phyloP scores from a whole-genome alignment of 768 basidiomycete species.

The Trametes sanguinea region DNA sequence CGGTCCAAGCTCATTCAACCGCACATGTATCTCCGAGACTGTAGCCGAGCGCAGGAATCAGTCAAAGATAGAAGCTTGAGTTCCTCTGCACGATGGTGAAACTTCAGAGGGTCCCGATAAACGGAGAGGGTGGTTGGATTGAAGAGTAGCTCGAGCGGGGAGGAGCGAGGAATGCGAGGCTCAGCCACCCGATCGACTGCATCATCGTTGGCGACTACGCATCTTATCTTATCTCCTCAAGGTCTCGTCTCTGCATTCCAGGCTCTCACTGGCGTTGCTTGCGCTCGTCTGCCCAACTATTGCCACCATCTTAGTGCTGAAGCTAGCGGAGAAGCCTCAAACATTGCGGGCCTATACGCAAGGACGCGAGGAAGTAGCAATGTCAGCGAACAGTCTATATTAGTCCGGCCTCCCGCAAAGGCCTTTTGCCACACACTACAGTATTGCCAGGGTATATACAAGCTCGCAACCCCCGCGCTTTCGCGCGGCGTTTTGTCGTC shows the following conservation, averaged over 20 bases:
- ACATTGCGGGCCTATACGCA: no score
- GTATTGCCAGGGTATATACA: slow-evolving; percentile 6
- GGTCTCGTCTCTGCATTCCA: neutral
- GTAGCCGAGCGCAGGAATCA: neutral
- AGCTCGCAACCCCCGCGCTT: neutral
- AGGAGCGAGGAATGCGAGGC: neutral
- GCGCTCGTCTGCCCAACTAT: no score
- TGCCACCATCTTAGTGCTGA: no score
- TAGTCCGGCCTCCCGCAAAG: neutral
- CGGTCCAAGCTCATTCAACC: slow-evolving; percentile 12
- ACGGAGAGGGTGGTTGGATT: neutral
- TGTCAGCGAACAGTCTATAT: neutral
- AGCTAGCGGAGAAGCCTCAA: no score
- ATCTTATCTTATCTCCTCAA: slow-evolving; percentile 5
- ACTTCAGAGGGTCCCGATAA: no score
- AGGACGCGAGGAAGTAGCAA: no score
- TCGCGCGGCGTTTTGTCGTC: neutral
- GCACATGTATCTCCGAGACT: neutral
- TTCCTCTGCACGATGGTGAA: no score
- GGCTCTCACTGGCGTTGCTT: no score
- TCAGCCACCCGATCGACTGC: slow-evolving; percentile 4
- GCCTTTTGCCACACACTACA: neutral
- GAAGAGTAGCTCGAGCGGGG: neutral
- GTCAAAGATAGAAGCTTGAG: no score
- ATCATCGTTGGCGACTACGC: neutral